These are phyloP conservation scores for Penicillium sp. DNA, from an alignment of 2,329 filamentous ascomycete genomes.

Conservation along the genomic window DNA sequence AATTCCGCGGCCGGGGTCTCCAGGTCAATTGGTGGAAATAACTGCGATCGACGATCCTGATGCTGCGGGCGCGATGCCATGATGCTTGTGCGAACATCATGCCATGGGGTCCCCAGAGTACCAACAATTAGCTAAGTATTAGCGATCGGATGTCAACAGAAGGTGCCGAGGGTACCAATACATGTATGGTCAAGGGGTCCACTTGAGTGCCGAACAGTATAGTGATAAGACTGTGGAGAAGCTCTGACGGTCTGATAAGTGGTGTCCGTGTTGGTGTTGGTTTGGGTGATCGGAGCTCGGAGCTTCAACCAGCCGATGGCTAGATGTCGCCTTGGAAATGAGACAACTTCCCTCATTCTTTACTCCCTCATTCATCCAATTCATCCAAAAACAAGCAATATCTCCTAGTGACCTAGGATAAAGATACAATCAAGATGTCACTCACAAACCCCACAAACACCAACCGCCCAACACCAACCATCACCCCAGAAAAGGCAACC, in stretches of 20 bases:
- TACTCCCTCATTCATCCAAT: not conserved
- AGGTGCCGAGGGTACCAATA: no score
- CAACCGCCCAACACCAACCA: constrained; percentile 36
- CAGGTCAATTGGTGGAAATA: constrained; percentile 12
- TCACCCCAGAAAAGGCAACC: constrained; percentile 33
- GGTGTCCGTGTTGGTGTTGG: no score
- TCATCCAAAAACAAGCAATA: no score
- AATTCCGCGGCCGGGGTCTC: constrained; percentile 9
- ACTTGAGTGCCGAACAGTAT: no score
- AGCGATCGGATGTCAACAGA: no score
- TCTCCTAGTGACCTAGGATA: no score
- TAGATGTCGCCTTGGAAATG: constrained; percentile 12
- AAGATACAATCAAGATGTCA: constrained; percentile 1
- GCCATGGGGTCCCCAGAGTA: not conserved
- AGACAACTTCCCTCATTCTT: no score
- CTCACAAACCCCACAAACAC: constrained; percentile 24
- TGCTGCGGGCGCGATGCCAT: constrained; percentile 13
- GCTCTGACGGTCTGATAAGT: no score
- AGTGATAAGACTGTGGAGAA: no score
- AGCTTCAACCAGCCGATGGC: constrained; percentile 4
- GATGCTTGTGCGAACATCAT: constrained; percentile 1
- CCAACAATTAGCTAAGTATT: no score
- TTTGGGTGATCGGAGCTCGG: constrained; percentile 4
- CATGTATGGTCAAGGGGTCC: no score
- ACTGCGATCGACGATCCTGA: constrained; percentile 15